These are phyloP conservation scores for Calophaca sinica DNA, from an alignment of 306 rosid species.

Conservation along the genomic window DNA sequence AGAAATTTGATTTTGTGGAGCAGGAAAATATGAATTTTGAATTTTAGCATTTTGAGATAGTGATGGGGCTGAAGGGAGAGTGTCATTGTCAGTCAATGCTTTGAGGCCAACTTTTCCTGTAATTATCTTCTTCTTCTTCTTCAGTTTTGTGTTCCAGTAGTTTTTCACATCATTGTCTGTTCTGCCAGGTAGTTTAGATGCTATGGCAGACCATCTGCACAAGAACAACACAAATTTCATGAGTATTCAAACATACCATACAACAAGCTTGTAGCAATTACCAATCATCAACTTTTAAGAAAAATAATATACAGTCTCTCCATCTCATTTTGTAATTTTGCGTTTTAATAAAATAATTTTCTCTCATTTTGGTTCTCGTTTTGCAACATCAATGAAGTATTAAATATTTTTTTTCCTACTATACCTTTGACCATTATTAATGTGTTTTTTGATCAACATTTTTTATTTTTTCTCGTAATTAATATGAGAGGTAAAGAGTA, in stretches of 20 bases:
- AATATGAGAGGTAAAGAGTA: no score
- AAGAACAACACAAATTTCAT: conserved; percentile 30
- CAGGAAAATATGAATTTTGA: conserved; percentile 39
- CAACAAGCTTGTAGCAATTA: neutral
- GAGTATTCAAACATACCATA: neutral
- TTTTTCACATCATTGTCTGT: conserved; percentile 95
- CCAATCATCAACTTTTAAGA: neutral
- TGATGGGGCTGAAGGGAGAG: conserved; percentile 40
- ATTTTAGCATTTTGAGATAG: conserved; percentile 42
- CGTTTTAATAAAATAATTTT: no score
- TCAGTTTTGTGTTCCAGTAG: conserved; percentile 86
- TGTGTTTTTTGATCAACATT: no score
- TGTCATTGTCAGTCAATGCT: conserved; percentile 23
- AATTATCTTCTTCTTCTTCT: conserved; percentile 74
- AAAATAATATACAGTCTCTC: neutral
- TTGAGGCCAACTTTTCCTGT: conserved; percentile 54
- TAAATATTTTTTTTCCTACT: no score
- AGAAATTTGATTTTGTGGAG: conserved; percentile 41
- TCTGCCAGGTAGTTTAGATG: conserved; percentile 79
- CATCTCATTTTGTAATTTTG: no score
- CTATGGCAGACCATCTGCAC: conserved; percentile 84
- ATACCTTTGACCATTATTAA: no score
- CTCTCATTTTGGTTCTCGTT: no score
- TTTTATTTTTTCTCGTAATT: no score
- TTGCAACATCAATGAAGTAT: no score